Conservation (phyloP, 129 eudicot species). For the Flaveria bidentis region DNA sequence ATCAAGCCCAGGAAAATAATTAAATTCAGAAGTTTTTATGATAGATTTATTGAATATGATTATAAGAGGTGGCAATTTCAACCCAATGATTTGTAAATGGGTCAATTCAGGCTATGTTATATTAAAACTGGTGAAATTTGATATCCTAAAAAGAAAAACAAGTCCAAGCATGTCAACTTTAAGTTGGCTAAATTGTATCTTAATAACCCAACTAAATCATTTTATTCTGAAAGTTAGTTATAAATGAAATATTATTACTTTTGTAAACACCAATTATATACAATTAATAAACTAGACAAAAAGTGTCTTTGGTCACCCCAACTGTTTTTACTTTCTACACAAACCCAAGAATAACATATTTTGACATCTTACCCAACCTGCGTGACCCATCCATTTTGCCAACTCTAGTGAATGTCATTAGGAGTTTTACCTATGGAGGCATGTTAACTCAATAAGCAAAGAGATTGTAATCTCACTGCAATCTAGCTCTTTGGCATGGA, state of each 20-base stretch:
- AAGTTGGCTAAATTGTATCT: neutral
- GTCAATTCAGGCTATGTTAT: neutral
- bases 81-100: neutral
- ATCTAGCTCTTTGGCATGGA: slow-evolving; percentile 33
- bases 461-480: slow-evolving; percentile 36
- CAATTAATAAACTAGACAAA: neutral
- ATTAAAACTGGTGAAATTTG: neutral
- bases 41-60: neutral
- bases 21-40: slow-evolving; percentile 3
- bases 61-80: neutral
- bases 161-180: neutral
- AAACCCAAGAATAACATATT: neutral
- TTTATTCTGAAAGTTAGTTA: neutral
- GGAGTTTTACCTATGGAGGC: slow-evolving; percentile 58
- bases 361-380: neutral
- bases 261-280: neutral
- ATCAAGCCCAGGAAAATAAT: slow-evolving; percentile 20
- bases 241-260: neutral
- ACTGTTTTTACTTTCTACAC: neutral
- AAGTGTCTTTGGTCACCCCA: neutral
- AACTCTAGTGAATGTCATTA: neutral
- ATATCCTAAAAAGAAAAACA: neutral
- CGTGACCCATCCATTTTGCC: neutral
- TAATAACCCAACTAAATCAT: neutral
- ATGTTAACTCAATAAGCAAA: slow-evolving; percentile 59